These are phyloP conservation scores for Thelonectria blattea DNA, from an alignment of 2,329 filamentous ascomycete species.

Conservation along the genomic window DNA sequence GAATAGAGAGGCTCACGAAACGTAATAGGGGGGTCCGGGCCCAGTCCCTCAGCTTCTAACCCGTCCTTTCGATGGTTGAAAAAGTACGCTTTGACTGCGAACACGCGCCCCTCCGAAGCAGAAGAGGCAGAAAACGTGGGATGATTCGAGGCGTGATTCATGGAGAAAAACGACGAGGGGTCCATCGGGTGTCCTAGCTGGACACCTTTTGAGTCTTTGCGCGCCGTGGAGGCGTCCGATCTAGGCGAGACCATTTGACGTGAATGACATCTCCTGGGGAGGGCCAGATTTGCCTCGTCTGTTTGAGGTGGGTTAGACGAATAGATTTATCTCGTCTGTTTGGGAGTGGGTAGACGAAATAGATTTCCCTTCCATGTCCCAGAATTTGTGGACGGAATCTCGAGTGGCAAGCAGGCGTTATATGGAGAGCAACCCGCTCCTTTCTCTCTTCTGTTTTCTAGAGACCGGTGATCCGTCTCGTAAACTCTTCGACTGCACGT, in stretches of 20 bases:
- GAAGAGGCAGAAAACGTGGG: conserved; percentile 1
- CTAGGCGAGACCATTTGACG: not conserved
- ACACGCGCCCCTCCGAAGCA: not conserved
- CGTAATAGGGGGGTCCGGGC: not conserved
- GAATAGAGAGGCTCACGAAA: conserved; percentile 9
- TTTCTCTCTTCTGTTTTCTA: conserved; percentile 5
- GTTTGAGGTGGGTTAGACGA: not conserved
- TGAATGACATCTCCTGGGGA: no score
- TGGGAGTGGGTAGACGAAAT: not conserved
- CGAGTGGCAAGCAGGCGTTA: not conserved
- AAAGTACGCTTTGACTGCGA: conserved; percentile 1
- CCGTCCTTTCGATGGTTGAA: not conserved
- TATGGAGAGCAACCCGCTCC: conserved; percentile 5
- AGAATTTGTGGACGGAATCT: not conserved
- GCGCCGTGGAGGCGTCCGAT: not conserved
- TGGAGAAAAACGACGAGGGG: not conserved
- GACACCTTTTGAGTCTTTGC: no score
- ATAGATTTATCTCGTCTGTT: not conserved
- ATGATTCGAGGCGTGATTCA: conserved; percentile 10
- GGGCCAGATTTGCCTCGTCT: no score
- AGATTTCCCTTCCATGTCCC: not conserved
- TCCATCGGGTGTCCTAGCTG: no score
- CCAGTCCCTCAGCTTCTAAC: no score
- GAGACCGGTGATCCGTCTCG: conserved; percentile 5
- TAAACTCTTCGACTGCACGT: not conserved